Evolutionary conservation across 305 asterid species (phyloP).

Genomic region (Fraxinus xanthoxyloides): DNA sequence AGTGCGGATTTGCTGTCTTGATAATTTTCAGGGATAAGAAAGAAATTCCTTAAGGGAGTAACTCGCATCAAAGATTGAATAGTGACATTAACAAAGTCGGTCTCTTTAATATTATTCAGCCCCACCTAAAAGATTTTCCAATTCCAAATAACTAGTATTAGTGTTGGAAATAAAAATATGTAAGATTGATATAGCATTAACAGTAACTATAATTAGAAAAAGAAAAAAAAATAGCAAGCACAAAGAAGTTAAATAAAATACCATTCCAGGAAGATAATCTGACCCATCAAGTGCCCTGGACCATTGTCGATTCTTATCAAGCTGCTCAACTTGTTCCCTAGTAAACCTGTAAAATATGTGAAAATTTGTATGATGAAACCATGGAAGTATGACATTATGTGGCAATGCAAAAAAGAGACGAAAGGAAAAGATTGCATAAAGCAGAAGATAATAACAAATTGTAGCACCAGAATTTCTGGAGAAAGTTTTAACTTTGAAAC

Average conservation of each 20-base stretch:
- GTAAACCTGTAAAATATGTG: constrained; percentile 53
- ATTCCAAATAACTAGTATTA: constrained; percentile 5
- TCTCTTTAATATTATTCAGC: constrained; percentile 87
- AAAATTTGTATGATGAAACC: neutral
- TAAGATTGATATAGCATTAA: neutral
- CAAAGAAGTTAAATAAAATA: constrained; percentile 27
- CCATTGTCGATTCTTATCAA: constrained; percentile 86
- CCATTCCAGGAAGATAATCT: constrained; percentile 99
- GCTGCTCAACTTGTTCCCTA: constrained; percentile 66
- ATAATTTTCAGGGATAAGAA: constrained; percentile 87
- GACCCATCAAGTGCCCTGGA: constrained; percentile 99
- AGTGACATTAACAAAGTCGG: constrained; percentile 91
- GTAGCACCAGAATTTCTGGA: neutral
- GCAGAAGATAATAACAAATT: neutral
- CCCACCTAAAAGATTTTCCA: constrained; percentile 66
- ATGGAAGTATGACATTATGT: neutral
- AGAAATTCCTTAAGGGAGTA: constrained; percentile 94
- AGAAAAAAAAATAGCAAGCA: neutral
- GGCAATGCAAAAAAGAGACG: constrained; percentile 1
- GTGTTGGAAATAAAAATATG: neutral
- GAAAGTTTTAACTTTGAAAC: neutral
- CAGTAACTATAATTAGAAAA: neutral
- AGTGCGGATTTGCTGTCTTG: constrained; percentile 77
- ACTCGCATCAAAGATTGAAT: constrained; percentile 97
- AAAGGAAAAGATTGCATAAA: neutral